A percentile compares a stretch with the other conserved stretches of the same genome.
Conservation (phyloP, 2,329 filamentous ascomycete genomes). For the Aspergillus neotritici region DNA sequence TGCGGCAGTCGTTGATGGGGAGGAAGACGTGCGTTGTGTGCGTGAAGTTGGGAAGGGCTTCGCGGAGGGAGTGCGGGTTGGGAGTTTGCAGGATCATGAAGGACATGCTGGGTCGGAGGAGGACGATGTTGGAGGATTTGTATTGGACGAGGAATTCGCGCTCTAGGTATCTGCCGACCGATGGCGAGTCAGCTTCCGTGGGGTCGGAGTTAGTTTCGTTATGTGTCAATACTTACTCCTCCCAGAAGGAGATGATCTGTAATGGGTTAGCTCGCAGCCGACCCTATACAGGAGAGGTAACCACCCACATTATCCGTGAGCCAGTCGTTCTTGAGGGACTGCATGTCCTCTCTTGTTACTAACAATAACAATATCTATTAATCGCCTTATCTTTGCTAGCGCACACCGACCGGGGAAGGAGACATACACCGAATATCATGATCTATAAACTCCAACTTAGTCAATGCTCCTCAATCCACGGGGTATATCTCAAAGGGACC, state of each 20-base stretch:
- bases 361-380: slow-evolving; percentile 19
- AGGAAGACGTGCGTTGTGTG: slow-evolving; percentile 88
- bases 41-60: slow-evolving; percentile 73
- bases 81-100: slow-evolving; percentile 77
- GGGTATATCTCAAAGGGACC: background rate
- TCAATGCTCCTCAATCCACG: slow-evolving; percentile 8
- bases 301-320: slow-evolving; percentile 80
- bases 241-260: slow-evolving; percentile 94
- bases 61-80: slow-evolving; percentile 52
- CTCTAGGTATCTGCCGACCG: slow-evolving; percentile 63
- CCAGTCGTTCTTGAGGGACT: slow-evolving; percentile 87
- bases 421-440: slow-evolving; percentile 59
- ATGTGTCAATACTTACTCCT: slow-evolving; percentile 60
- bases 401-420: background rate
- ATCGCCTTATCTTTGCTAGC: background rate
- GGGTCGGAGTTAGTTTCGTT: background rate
- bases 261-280: slow-evolving; percentile 19
- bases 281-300: background rate
- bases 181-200: slow-evolving; percentile 7
- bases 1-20: slow-evolving; percentile 83
- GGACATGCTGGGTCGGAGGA: slow-evolving; percentile 87
- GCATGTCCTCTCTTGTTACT: slow-evolving; percentile 88
- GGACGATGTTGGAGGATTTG: slow-evolving; percentile 77
- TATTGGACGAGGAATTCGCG: slow-evolving; percentile 76
- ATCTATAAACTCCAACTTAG: slow-evolving; percentile 41